phyloP scores from a whole-genome alignment of 495 filamentous ascomycete genomes.

The Eremomyces bilateralis region DNA sequence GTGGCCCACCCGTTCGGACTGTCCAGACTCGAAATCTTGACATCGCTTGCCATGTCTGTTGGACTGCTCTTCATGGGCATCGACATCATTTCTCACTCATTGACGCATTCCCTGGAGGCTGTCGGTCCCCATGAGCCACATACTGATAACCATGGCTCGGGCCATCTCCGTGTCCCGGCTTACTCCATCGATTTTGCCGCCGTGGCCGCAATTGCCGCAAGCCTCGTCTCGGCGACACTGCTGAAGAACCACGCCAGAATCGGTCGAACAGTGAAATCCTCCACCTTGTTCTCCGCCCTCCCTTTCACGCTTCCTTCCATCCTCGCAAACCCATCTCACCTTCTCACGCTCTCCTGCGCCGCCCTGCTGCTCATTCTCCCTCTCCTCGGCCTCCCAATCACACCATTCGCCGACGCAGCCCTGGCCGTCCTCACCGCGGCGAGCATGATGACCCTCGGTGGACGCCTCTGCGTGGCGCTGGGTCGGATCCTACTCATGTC shows the following conservation, averaged over 20 bases:
- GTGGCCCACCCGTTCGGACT: conserved; percentile 88
- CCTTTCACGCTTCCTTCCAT: conserved; percentile 49
- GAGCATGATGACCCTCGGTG: conserved; percentile 70
- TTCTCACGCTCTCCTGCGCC: conserved; percentile 74
- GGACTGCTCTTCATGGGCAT: conserved; percentile 91
- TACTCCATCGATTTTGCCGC: conserved; percentile 67
- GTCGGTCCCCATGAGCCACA: conserved; percentile 41
- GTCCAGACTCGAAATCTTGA: conserved; percentile 78
- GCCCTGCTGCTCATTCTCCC: conserved; percentile 64
- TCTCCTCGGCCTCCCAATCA: conserved; percentile 50
- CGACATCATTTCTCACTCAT: conserved; percentile 77
- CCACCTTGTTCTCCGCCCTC: conserved; percentile 34
- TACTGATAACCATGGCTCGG: conserved; percentile 28
- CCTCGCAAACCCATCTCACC: conserved; percentile 79
- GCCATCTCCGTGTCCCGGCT: conserved; percentile 43
- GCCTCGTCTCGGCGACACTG: conserved; percentile 64
- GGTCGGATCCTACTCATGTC: conserved; percentile 91
- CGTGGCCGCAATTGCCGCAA: conserved; percentile 69
- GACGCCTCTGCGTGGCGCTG: conserved; percentile 59
- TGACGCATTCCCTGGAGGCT: conserved; percentile 63
- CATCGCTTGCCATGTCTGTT: conserved; percentile 92
- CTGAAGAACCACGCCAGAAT: conserved; percentile 89
- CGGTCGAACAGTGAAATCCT: conserved; percentile 54
- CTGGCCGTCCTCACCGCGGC: conserved; percentile 60
- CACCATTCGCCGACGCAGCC: conserved; percentile 58